phyloP scores from a whole-genome alignment of 1,284 basidiomycete species.

The Cerioporus squamosus region DNA sequence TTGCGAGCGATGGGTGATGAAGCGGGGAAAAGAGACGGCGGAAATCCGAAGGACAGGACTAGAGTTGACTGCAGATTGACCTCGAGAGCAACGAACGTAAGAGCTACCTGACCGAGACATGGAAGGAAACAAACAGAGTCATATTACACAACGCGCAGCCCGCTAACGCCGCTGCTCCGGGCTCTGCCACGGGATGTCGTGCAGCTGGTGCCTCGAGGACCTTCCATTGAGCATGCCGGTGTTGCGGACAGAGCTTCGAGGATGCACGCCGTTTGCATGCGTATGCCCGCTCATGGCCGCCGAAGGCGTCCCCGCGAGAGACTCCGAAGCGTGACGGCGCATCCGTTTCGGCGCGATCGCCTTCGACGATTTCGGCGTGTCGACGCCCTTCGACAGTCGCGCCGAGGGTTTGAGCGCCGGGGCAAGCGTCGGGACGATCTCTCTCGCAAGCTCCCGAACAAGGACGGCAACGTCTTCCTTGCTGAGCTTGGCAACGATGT shows the following conservation, averaged over 20 bases:
- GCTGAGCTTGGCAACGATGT: conserved; percentile 79
- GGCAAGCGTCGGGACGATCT: conserved; percentile 75
- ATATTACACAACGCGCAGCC: conserved; percentile 9
- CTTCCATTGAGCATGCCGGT: conserved; percentile 13
- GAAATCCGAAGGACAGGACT: conserved; percentile 13
- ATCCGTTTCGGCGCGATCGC: conserved; percentile 66
- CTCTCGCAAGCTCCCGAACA: conserved; percentile 86
- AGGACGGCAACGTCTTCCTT: conserved; percentile 86
- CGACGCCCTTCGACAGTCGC: conserved; percentile 40
- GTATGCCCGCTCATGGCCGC: conserved; percentile 1
- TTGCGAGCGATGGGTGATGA: background rate
- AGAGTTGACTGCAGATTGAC: conserved; percentile 11
- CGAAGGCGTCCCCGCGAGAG: conserved; percentile 40
- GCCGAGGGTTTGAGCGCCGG: conserved; percentile 62
- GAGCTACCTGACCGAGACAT: conserved; percentile 12
- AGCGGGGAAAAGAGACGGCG: conserved; percentile 3
- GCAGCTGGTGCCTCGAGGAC: conserved; percentile 23
- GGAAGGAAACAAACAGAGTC: conserved; percentile 6
- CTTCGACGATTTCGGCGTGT: conserved; percentile 42
- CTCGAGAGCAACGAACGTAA: conserved; percentile 24
- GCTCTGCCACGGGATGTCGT: conserved; percentile 28
- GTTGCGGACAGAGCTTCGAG: conserved; percentile 11
- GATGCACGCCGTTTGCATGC: conserved; percentile 13
- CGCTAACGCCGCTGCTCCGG: conserved; percentile 23
- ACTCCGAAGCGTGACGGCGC: conserved; percentile 72